These are phyloP conservation scores for Rheum nobile DNA, from an alignment of 148 eudicot genomes.

Conservation along the genomic window DNA sequence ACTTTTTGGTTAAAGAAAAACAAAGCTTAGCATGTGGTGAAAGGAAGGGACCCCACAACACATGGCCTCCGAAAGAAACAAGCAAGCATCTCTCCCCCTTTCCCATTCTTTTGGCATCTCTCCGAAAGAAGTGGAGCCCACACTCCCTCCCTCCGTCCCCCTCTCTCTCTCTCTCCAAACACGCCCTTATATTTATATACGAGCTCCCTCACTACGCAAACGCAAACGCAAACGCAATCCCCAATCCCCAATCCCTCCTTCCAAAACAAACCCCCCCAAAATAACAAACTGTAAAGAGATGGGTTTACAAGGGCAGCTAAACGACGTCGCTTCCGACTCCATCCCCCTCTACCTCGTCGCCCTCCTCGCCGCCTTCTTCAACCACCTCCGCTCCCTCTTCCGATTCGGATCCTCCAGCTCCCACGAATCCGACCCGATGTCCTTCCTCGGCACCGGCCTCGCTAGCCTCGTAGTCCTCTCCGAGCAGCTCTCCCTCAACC, in stretches of 20 bases:
- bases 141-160: not conserved
- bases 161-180: constrained; percentile 6
- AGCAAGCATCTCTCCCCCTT: not conserved
- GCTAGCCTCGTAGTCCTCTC: constrained; percentile 29
- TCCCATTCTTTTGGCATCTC: constrained; percentile 6
- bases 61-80: constrained; percentile 13
- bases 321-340: constrained; percentile 63
- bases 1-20: too few relatives aligned
- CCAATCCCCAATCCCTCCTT: not conserved
- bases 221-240: too few relatives aligned
- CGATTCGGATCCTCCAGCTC: constrained; percentile 7
- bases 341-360: constrained; percentile 35
- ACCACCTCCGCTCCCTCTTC: constrained; percentile 37
- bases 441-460: constrained; percentile 24
- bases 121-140: too few relatives aligned
- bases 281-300: constrained; percentile 10
- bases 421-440: constrained; percentile 10
- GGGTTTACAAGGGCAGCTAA: constrained; percentile 64
- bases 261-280: not conserved
- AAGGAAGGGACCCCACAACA: constrained; percentile 18
- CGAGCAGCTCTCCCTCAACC: constrained; percentile 40
- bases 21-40: too few relatives aligned
- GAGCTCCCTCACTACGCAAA: not conserved
- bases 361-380: constrained; percentile 30
- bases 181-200: not conserved